Percentiles rank a stretch among this genome's conserved stretches.
phyloP scores from a whole-genome alignment of 305 asterid species.

The Ruellia speciosa region DNA sequence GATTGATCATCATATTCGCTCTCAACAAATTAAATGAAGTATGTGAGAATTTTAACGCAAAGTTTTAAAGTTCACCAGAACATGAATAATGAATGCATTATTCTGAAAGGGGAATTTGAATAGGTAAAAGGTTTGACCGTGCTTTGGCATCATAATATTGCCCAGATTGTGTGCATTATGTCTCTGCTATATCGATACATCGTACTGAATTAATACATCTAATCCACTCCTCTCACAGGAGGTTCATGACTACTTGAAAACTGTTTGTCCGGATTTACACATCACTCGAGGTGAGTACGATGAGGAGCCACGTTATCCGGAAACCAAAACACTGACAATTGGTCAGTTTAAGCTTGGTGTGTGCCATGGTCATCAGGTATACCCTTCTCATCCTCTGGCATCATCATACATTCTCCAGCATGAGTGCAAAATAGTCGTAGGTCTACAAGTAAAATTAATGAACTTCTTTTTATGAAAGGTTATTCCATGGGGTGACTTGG shows the following conservation, averaged over 20 bases:
- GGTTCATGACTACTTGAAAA: conserved; percentile 89
- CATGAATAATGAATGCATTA: not conserved
- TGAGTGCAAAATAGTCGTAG: not conserved
- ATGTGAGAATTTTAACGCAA: no score
- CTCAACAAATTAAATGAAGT: no score
- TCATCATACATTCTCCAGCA: not conserved
- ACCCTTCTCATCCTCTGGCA: conserved; percentile 12
- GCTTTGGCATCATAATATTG: not conserved
- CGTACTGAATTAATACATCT: not conserved
- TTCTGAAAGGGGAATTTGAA: not conserved
- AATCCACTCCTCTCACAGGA: conserved; percentile 42
- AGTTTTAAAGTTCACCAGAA: not conserved
- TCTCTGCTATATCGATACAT: not conserved
- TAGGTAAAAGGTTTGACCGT: conserved; percentile 8
- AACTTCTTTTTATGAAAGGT: conserved; percentile 44
- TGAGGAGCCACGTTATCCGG: conserved; percentile 84
- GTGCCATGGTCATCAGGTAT: conserved; percentile 98
- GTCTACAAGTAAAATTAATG: no score
- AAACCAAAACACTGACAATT: conserved; percentile 79
- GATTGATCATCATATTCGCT: conserved; percentile 3
- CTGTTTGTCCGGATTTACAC: conserved; percentile 83
- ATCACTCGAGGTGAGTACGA: conserved; percentile 91
- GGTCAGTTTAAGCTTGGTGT: conserved; percentile 97
- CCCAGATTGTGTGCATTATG: not conserved
- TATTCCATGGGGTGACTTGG: conserved; percentile 97